These are phyloP conservation scores for Xylaria palmicola DNA, from an alignment of 495 filamentous ascomycete species.

Conservation along the genomic window DNA sequence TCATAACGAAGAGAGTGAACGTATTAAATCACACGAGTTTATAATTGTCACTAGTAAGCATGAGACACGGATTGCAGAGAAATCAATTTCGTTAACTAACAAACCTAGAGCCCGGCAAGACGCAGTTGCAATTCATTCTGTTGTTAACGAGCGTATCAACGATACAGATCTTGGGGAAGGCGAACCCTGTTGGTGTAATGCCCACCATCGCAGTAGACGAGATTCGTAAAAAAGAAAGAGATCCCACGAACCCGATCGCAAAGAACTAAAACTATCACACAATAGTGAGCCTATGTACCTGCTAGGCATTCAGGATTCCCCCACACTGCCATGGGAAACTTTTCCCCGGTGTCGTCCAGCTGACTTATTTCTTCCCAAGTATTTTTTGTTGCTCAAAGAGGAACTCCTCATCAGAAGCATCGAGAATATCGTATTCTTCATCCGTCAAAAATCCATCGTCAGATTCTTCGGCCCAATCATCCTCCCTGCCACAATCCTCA, in stretches of 20 bases:
- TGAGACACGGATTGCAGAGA: not conserved
- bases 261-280: conserved; percentile 3
- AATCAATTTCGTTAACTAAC: conserved; percentile 15
- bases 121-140: conserved; percentile 12
- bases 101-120: conserved; percentile 1
- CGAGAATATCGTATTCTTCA: conserved; percentile 95
- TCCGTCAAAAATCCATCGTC: conserved; percentile 82
- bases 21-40: too few species aligned
- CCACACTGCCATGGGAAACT: not conserved
- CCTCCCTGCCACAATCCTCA: conserved; percentile 56
- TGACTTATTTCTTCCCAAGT: conserved; percentile 32
- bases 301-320: not conserved
- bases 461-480: conserved; percentile 60
- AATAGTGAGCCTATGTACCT: not conserved
- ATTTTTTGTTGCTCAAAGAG: conserved; percentile 44
- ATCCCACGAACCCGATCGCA: conserved; percentile 5
- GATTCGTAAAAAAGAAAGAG: not conserved
- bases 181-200: not conserved
- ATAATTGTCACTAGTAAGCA: not conserved
- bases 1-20: too few species aligned
- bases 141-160: conserved; percentile 17
- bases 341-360: not conserved
- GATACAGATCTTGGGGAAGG: conserved; percentile 9
- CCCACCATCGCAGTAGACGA: conserved; percentile 1
- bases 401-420: conserved; percentile 91